Base-by-base conservation (phyloP, 1,284 basidiomycete species). In the Leccinum fallax region DNA sequence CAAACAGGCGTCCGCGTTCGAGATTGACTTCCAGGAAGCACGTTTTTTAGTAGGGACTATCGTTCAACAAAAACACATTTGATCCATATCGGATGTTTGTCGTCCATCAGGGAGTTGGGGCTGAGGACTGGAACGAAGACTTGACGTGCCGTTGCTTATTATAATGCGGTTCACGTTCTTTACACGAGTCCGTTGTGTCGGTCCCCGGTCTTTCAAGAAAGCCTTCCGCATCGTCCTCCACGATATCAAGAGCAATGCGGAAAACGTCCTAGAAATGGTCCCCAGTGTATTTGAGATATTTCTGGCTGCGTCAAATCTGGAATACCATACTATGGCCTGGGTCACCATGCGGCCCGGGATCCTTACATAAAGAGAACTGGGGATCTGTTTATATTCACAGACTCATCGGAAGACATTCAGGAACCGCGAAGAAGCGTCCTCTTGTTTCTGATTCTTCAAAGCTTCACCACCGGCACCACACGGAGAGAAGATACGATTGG, bases 1-100 rank as follows among this genome's bases (percentile, higher is more conserved):
- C 16, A 40, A 19, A 48, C 34, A 81, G 81, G 80, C 76, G 5
- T 79, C 78, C 1, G 63, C 76, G 16, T 79, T 78, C 40, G 69
- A 83, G 62, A 56, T 68, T 5, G 65, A 82, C 51, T 78, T 32
- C 30, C 30, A 10, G 74, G 60, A 69, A 77, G 63, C 5, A 72
- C 77, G 0, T 83, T 81, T 13, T 7, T 36, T 24, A 24, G 24
- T 24, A 24, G 24, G 24, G 24, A 24, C 24, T 24, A 24, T 24
- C 24, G 30, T 24, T 24, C 24, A 4, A 32, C 30, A 10, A 32
- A 4, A 10, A 32, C 30, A 32, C 19, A 19, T 21, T 15, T 21
- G 9, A 21, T 19, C 48, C 48, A 26, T 19, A 16, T 26, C 21
- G 13, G 6, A 19, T 30, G 26, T 52, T 52, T 1, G 26, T 52